Base-by-base conservation (phyloP, 1,139 yeast genomes). In the Diutina sp. region DNA sequence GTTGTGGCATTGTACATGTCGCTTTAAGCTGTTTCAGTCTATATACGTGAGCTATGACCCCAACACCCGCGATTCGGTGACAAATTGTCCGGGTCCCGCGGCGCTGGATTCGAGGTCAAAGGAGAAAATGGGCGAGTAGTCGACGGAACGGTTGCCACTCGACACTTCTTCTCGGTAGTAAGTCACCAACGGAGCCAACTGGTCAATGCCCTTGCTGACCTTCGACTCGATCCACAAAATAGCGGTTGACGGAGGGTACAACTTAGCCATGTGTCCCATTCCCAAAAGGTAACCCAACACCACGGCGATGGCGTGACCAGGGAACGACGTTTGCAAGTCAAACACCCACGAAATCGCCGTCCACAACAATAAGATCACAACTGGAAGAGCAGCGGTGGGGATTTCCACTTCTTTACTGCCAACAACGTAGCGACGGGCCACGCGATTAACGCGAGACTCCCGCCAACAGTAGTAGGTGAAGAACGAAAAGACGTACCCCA, bases 401-500 rank as follows among this genome's bases (percentile, higher is more conserved):
- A 89, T 67, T 21, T 73, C 67, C 46, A 58, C 53, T 74, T 64
- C 46, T 46, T 68, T 69, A 32, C 64, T 61, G 14, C 65, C 66
- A 50, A 66, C 56, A 50, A 63, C 65, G 56, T 68, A 67, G n/a
- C 66, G 62, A 58, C 65, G 66, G 55, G 70, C 58, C 7, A 75
- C 69, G 29, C 91, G 89, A 48, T 72, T 71, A 50, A 71, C 66
- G 38, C 70, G 68, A 57, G 83, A 81, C 65, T 85, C 90, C 61
- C 80, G 76, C 63, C 80, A 81, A 11, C 88, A 82, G 63, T 73
- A 80, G 69, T 78, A 87, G 6, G 85, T 83, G 61, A 84, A 65
- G 62, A 91, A 78, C 58, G 90, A 79, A 67, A 90, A 90, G 38
- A 82, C 82, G 80, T 93, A 80, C 2, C 89, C 96, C 55, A 91